phyloP scores from a whole-genome alignment of 495 filamentous ascomycete species.

The Daldinia concentrica region DNA sequence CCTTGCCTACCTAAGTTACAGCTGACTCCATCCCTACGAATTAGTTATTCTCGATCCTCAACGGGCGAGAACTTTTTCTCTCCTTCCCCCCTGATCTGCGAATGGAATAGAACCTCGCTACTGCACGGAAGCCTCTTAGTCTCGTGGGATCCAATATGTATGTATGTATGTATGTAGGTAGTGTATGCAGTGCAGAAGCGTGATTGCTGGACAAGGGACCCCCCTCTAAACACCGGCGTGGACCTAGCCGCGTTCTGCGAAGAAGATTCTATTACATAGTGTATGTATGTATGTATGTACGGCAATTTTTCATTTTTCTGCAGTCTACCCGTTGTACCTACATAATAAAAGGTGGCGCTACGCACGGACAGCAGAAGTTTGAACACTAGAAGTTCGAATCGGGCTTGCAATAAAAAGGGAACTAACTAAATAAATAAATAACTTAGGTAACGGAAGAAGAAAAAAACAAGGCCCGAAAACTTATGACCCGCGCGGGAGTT shows the following conservation, averaged over 20 bases:
- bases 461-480: slow-evolving; percentile 12
- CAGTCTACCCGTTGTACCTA: slow-evolving; percentile 9
- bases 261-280: slow-evolving; percentile 5
- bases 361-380: background rate
- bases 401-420: background rate
- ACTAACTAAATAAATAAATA: no score
- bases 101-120: slow-evolving; percentile 32
- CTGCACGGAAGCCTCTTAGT: slow-evolving; percentile 40
- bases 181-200: slow-evolving; percentile 6
- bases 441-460: background rate
- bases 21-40: background rate
- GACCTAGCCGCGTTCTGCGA: slow-evolving; percentile 21
- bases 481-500: slow-evolving; percentile 8
- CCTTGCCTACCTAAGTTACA: background rate
- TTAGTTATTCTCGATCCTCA: background rate
- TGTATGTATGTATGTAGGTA: no score
- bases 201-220: slow-evolving; percentile 20
- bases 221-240: slow-evolving; percentile 9
- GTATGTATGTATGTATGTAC: background rate
- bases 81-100: slow-evolving; percentile 23
- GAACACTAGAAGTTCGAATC: background rate
- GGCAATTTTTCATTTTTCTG: background rate
- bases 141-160: slow-evolving; percentile 32
- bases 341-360: slow-evolving; percentile 4
- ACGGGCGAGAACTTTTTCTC: background rate